phyloP scores from a whole-genome alignment of 2,329 filamentous ascomycete species.

The Herpotrichia juniperi region DNA sequence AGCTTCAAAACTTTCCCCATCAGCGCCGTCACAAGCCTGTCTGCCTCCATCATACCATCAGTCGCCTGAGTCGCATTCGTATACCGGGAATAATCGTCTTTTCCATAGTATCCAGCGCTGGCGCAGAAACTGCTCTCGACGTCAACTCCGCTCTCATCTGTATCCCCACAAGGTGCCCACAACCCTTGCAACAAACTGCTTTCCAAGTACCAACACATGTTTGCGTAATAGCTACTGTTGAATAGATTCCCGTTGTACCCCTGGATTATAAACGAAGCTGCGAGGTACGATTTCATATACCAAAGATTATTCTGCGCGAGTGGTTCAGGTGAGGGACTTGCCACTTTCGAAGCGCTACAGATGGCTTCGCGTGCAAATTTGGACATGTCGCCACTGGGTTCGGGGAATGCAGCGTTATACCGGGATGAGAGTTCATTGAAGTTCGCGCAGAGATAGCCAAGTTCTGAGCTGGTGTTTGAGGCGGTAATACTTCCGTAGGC shows the following conservation, averaged over 20 bases:
- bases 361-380: conserved; percentile 11
- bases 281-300: conserved; percentile 10
- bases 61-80: conserved; percentile 8
- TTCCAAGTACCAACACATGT: conserved; percentile 16
- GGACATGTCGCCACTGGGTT: conserved; percentile 9
- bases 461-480: conserved; percentile 12
- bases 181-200: conserved; percentile 7
- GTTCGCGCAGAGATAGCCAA: conserved; percentile 11
- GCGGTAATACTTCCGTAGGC: conserved; percentile 9
- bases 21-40: conserved; percentile 3
- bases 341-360: conserved; percentile 7
- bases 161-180: conserved; percentile 11
- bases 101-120: conserved; percentile 8
- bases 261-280: conserved; percentile 9
- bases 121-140: conserved; percentile 11
- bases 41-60: conserved; percentile 1
- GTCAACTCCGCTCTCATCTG: conserved; percentile 11
- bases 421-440: conserved; percentile 6
- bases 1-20: conserved; percentile 9
- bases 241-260: conserved; percentile 1
- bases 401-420: conserved; percentile 10
- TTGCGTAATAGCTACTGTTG: conserved; percentile 4
- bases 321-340: conserved; percentile 3
- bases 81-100: conserved; percentile 8
- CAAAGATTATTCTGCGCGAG: conserved; percentile 4